Evolutionary conservation across 305 asterid genomes (phyloP), one percentile per base, ranked within the genome.

Genomic region (Fraxinus velutina): DNA sequence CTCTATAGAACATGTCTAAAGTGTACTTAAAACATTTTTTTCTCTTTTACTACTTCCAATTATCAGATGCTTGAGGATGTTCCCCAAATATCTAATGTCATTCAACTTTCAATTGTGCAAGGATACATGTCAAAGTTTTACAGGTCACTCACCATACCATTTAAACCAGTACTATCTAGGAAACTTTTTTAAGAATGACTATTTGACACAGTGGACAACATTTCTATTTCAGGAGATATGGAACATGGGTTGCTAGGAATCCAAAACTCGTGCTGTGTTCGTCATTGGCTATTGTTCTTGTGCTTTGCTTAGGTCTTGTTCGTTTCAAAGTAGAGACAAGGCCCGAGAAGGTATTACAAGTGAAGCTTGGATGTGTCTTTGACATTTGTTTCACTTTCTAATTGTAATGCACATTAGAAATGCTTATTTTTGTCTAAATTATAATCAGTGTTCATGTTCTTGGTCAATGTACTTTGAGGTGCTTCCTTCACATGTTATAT

Each of bases 221-320:
- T 84, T 78, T 78, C 52, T 80, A 3, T 86, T 86, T 83, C 96
- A 96, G 99, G 98, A 89, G 89, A 90, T 96, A 96, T 73, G 99
- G 99, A 76, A 93, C 98, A 78, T 93, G 97, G 98, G 99, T 96
- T 86, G 99, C 99, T 72, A 92, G 99, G 89, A 90, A 94, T 90
- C 98, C 98, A 22, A 37, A 85, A 78, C 94, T 93, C 77, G 97
- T 96, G 44, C 82, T 96, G 87, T 94, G 94, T 84, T 92, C 93
- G 2, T 96, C 99, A 4, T 82, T 94, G 86, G 89, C 85, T 75
- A 70, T 92, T 37, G 93, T 94, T 86, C 89, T 93, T 78, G 84
- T 91, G 84, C 97, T 96, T 82, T 94, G 98, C 91, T 86, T 96
- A 72, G 98, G 99, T 83, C 92, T 96, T 80, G 87, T 94, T 80